These are phyloP conservation scores for Cutaneotrichosporon dermatis DNA, from an alignment of 1,284 basidiomycete genomes.

Conservation along the genomic window DNA sequence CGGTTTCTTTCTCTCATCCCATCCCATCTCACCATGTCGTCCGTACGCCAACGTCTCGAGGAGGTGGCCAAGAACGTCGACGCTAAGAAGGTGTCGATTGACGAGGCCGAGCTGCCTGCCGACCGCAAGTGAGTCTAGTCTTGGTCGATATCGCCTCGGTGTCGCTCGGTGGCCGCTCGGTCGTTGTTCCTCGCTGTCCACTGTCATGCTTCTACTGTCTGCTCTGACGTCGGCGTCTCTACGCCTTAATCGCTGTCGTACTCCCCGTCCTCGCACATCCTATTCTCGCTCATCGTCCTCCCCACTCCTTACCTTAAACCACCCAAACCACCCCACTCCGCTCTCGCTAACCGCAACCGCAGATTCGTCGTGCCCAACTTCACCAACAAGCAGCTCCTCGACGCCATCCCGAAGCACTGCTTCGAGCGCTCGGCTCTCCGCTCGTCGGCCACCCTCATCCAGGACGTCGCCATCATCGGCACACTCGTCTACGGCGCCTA, in stretches of 20 bases:
- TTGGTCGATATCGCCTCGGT: no score
- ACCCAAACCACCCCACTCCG: no score
- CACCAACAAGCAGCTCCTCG: conserved; percentile 58
- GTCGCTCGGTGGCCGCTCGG: no score
- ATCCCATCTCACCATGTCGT: conserved; percentile 8
- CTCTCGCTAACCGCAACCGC: not conserved
- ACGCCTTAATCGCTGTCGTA: no score
- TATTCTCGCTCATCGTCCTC: no score
- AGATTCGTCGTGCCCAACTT: conserved; percentile 48
- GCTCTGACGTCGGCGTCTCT: no score
- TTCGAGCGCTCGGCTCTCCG: conserved; percentile 82
- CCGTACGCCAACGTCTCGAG: conserved; percentile 12
- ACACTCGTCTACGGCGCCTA: conserved; percentile 65
- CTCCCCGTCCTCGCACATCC: no score
- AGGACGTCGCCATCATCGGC: conserved; percentile 69
- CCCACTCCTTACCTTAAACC: no score
- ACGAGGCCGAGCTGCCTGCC: conserved; percentile 11
- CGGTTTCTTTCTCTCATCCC: no score
- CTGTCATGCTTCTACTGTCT: no score
- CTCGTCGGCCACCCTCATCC: conserved; percentile 73
- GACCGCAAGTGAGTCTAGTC: conserved; percentile 4
- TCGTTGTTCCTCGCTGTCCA: no score
- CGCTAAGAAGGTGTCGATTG: conserved; percentile 8
- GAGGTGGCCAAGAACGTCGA: conserved; percentile 3
- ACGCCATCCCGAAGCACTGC: conserved; percentile 80